Base-by-base conservation (phyloP, 2,329 filamentous ascomycete species). In the Botrytis elliptica region DNA sequence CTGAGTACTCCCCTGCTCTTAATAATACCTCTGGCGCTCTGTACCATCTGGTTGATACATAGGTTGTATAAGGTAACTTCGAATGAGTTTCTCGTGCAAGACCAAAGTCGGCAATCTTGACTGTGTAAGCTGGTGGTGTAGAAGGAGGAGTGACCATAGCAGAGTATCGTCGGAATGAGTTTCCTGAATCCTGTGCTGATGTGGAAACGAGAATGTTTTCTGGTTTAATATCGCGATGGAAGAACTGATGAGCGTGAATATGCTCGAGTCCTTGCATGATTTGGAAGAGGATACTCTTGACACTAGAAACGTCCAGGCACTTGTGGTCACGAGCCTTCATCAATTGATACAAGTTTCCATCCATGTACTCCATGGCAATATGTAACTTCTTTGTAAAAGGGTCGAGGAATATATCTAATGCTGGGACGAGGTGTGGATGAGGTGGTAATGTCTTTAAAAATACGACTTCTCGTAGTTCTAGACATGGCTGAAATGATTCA, bases 311-410 rank as follows among this genome's bases (percentile, higher is more conserved):
- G 80, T 99, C 96, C 42, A 99, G 88, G 76, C 88, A 92, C 84
- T 98, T 98, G 86, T 98, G 95, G 78, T 99, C 96, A 75, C 96
- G 90, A 70, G 96, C 92, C 85, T 99, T 99, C 96, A 99, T 99
- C 76, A 99, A 85, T 83, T 99, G 96, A 83, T 99, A 99, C 1
- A 99, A 88, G 83, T 99, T 99, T 69, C 96, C 96, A 82, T 99
- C 96, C 96, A 99, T 99, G 84, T 97, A 98, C 85, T 99, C 96
- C 96, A 99, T 99, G 81, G 90, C 91, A 78, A 99, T 99, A 84
- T 99, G 96, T 63, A 99, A 90, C 84, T 98, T 97, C 85, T 95
- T 97, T 84, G 89, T 97, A 82, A 94, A 93, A 0, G 96, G 96
- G 81, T 99, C 96, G 80, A 99, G 90, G 84, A 99, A 99, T 81